phyloP scores from a whole-genome alignment of 1,284 basidiomycete genomes.

The Agroathelia rolfsii region DNA sequence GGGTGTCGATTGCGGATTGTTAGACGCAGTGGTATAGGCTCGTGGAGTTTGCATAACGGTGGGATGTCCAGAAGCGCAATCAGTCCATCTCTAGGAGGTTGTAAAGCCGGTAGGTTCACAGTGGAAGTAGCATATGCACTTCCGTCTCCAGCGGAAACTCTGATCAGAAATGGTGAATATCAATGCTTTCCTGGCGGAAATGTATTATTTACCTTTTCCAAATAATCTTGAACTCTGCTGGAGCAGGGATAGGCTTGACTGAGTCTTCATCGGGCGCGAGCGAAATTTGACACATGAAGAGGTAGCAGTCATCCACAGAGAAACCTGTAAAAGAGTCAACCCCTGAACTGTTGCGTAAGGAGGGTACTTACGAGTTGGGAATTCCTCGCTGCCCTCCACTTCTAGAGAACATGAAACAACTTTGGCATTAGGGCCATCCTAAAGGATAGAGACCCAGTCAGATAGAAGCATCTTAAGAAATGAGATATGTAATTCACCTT shows the following conservation, averaged over 20 bases:
- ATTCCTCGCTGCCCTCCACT: constrained; percentile 25
- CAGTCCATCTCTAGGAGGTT: constrained; percentile 46
- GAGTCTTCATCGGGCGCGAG: constrained; percentile 34
- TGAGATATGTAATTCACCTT: constrained; percentile 27
- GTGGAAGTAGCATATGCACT: constrained; percentile 37
- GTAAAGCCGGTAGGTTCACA: constrained; percentile 47
- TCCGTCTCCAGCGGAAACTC: constrained; percentile 29
- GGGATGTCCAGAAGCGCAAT: constrained; percentile 57
- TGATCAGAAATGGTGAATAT: constrained; percentile 15
- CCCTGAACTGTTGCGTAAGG: too few relatives aligned
- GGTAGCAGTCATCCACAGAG: constrained; percentile 54
- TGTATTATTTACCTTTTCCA: constrained; percentile 55
- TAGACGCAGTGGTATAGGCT: constrained; percentile 43
- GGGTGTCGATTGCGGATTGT: constrained; percentile 57
- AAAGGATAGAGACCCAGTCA: constrained; percentile 5
- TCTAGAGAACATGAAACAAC: constrained; percentile 33
- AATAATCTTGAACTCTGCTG: too few relatives aligned
- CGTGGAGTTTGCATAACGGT: constrained; percentile 49
- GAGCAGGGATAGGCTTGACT: too few relatives aligned
- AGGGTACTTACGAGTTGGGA: constrained; percentile 27
- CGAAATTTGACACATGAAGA: constrained; percentile 41
- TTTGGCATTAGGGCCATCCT: constrained; percentile 39
- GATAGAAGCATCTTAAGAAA: neutral
- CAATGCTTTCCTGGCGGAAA: constrained; percentile 1
- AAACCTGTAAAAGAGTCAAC: constrained; percentile 20